phyloP scores from a whole-genome alignment of 73 alveolate genomes.

The Symbiodinium natans region DNA sequence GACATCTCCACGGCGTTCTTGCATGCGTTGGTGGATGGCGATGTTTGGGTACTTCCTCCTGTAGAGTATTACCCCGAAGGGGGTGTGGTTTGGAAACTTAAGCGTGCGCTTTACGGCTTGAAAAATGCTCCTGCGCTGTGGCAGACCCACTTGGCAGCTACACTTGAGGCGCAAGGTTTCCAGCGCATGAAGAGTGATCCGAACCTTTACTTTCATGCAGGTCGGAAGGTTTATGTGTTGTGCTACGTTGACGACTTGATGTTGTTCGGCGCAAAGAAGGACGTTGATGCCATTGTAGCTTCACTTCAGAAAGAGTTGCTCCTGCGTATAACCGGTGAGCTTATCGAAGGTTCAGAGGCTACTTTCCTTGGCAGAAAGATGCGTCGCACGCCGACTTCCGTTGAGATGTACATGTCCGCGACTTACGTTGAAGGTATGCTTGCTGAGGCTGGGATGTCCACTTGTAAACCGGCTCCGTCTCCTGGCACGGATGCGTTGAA shows the following conservation, averaged over 20 bases:
- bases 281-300: background rate
- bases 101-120: background rate
- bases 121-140: background rate
- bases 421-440: background rate
- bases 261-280: background rate
- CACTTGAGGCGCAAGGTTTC: background rate
- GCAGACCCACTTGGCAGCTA: no score
- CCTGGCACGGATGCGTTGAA: no score
- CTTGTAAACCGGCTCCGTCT: no score
- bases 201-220: background rate
- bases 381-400: background rate
- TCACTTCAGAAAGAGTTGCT: background rate
- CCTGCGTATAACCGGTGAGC: background rate
- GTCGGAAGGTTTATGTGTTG: background rate
- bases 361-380: background rate
- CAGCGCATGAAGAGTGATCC: background rate
- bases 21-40: background rate
- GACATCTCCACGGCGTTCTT: background rate
- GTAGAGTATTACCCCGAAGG: background rate
- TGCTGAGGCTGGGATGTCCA: no score
- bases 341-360: background rate
- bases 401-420: background rate
- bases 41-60: background rate
- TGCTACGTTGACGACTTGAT: constrained; percentile 13
- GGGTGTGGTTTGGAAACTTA: background rate